Evolutionary conservation across 495 filamentous ascomycete species (phyloP).

Genomic region (Choiromyces venosus): DNA sequence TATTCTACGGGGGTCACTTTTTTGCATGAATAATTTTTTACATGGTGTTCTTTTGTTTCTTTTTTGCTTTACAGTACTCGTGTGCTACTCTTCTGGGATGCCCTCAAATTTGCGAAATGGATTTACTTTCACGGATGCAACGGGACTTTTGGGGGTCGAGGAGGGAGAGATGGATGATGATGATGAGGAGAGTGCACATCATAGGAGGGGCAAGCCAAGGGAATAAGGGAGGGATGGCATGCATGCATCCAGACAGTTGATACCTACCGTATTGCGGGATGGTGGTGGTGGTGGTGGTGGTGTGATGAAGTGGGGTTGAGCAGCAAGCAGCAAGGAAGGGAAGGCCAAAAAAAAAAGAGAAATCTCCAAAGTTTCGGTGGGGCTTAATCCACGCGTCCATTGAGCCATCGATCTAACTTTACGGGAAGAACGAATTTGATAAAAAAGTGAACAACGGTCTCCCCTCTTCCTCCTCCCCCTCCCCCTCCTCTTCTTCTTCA

Average conservation of each 20-base stretch:
- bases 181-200: not conserved
- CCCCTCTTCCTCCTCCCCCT: too few relatives aligned
- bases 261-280: too few relatives aligned
- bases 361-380: not conserved
- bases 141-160: slow-evolving; percentile 1
- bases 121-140: slow-evolving; percentile 21
- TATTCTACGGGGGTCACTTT: slow-evolving; percentile 31
- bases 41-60: slow-evolving; percentile 32
- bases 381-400: not conserved
- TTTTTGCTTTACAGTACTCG: too few relatives aligned
- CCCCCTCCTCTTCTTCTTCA: too few relatives aligned
- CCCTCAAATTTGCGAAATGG: slow-evolving; percentile 25
- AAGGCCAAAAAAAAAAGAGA: too few relatives aligned
- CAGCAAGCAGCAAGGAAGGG: too few relatives aligned
- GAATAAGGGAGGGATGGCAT: not conserved
- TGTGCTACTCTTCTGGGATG: slow-evolving; percentile 26
- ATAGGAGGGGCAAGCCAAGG: not conserved
- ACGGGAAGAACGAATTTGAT: not conserved
- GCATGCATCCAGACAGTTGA: not conserved
- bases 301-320: not conserved
- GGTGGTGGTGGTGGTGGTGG: not conserved
- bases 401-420: not conserved
- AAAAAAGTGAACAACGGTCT: not conserved
- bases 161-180: too few relatives aligned
- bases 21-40: slow-evolving; percentile 36